Percentiles rank a stretch among this genome's conserved stretches.
Conservation (phyloP, 1,284 basidiomycete genomes). For the Meira miltonrushii region DNA sequence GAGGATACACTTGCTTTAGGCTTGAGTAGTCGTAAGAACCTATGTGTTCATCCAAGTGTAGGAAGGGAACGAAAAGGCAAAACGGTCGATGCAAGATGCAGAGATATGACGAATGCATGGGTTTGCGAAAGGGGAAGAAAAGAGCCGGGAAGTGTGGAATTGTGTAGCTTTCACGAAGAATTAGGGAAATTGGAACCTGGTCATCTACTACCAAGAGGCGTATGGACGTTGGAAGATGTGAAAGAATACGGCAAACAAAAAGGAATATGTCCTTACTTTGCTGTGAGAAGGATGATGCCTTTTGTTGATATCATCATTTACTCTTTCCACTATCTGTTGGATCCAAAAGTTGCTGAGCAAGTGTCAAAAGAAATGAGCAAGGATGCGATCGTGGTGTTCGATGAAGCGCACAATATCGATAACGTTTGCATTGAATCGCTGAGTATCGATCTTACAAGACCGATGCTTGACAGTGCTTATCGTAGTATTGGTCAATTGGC, state of each 20-base stretch:
- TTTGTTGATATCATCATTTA: constrained; percentile 96
- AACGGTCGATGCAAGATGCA: constrained; percentile 90
- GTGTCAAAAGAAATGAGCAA: constrained; percentile 96
- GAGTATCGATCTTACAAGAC: constrained; percentile 94
- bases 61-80: constrained; percentile 97
- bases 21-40: constrained; percentile 88
- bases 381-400: constrained; percentile 97
- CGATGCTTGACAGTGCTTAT: constrained; percentile 92
- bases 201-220: constrained; percentile 75
- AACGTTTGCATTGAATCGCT: constrained; percentile 99
- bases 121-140: constrained; percentile 78
- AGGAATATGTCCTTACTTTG: constrained; percentile 90
- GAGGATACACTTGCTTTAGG: constrained; percentile 79
- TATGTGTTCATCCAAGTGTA: constrained; percentile 93
- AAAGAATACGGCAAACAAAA: constrained; percentile 81
- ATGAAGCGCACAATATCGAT: constrained; percentile 99
- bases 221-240: constrained; percentile 92
- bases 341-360: constrained; percentile 98
- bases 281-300: constrained; percentile 92
- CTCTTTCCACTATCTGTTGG: constrained; percentile 96
- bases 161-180: constrained; percentile 93
- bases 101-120: constrained; percentile 84
- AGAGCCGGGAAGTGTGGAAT: constrained; percentile 82
- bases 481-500: constrained; percentile 80
- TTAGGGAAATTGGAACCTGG: constrained; percentile 76